Conservation (phyloP, 2,329 filamentous ascomycete genomes). For the Ramichloridium luteum region DNA sequence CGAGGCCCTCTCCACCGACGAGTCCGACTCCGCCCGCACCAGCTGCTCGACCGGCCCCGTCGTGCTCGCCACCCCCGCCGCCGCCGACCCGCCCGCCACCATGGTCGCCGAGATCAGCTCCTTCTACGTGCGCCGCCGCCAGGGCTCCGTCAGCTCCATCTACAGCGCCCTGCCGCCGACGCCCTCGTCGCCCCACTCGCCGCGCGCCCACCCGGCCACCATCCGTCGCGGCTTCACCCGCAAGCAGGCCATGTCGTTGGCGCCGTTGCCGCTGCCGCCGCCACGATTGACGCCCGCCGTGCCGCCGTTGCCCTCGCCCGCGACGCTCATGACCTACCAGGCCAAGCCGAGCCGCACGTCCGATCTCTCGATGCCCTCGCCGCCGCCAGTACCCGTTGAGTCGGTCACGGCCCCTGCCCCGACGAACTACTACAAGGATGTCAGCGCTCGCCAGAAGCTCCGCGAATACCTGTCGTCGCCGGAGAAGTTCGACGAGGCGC, state of each 20-base stretch:
- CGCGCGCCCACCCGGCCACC: conserved; percentile 1
- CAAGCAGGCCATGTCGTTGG: conserved; percentile 14
- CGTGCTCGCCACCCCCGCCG: no score
- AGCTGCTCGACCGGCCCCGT: no score
- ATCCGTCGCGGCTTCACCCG: conserved; percentile 11
- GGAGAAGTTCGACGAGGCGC: conserved; percentile 88
- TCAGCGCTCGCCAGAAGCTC: conserved; percentile 74
- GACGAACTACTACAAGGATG: conserved; percentile 68
- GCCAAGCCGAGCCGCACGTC: background rate
- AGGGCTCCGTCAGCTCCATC: conserved; percentile 9
- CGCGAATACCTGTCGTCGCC: conserved; percentile 77
- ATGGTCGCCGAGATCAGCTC: conserved; percentile 1
- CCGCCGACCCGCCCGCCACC: background rate
- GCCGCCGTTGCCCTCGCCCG: conserved; percentile 12
- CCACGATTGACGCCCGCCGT: conserved; percentile 17
- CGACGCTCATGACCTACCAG: conserved; percentile 2
- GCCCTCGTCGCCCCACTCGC: conserved; percentile 2
- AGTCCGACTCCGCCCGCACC: background rate
- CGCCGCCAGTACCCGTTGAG: conserved; percentile 3
- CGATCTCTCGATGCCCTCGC: background rate
- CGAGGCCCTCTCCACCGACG: background rate
- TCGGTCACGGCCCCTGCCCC: conserved; percentile 3
- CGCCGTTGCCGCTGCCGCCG: conserved; percentile 20
- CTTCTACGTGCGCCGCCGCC: conserved; percentile 5
- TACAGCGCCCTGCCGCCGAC: conserved; percentile 6